Conservation (phyloP, 1,284 basidiomycete species). For the Peniophora sp. region DNA sequence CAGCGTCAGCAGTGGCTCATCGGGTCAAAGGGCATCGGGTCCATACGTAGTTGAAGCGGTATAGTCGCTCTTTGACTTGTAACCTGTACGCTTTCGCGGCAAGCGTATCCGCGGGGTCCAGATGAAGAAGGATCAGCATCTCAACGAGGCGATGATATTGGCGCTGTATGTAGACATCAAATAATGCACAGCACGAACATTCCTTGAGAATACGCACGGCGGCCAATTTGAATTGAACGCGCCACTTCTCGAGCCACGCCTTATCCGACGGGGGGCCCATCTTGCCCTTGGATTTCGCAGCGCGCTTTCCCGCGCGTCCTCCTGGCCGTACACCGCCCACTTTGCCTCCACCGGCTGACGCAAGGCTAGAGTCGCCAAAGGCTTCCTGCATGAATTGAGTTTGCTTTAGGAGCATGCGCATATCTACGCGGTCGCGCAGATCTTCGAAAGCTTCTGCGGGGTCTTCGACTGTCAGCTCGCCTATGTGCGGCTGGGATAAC, state of each 20-base stretch:
- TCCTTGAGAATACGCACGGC: slow-evolving; percentile 43
- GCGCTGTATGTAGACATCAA: slow-evolving; percentile 44
- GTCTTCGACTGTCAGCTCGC: slow-evolving; percentile 94
- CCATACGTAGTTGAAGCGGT: slow-evolving; percentile 89
- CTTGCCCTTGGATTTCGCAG: slow-evolving; percentile 40
- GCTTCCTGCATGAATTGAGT: slow-evolving; percentile 61
- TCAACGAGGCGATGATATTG: slow-evolving; percentile 91
- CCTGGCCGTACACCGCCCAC: slow-evolving; percentile 34
- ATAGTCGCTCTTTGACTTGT: slow-evolving; percentile 90
- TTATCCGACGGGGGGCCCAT: slow-evolving; percentile 73
- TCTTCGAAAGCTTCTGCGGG: slow-evolving; percentile 96
- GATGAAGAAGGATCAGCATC: slow-evolving; percentile 77
- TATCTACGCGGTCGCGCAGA: slow-evolving; percentile 87
- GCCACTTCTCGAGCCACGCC: slow-evolving; percentile 75
- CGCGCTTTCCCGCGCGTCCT: slow-evolving; percentile 22
- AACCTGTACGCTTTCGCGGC: slow-evolving; percentile 64
- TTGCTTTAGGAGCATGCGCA: slow-evolving; percentile 69
- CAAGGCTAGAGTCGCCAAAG: slow-evolving; percentile 35
- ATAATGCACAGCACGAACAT: neutral
- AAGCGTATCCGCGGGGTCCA: slow-evolving; percentile 57
- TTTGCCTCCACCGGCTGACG: slow-evolving; percentile 38
- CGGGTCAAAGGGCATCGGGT: neutral
- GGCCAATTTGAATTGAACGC: slow-evolving; percentile 84
- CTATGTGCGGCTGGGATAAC: slow-evolving; percentile 57
- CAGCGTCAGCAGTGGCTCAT: neutral